Conservation (phyloP, 495 filamentous ascomycete species). For the Trichoderma parareesei region DNA sequence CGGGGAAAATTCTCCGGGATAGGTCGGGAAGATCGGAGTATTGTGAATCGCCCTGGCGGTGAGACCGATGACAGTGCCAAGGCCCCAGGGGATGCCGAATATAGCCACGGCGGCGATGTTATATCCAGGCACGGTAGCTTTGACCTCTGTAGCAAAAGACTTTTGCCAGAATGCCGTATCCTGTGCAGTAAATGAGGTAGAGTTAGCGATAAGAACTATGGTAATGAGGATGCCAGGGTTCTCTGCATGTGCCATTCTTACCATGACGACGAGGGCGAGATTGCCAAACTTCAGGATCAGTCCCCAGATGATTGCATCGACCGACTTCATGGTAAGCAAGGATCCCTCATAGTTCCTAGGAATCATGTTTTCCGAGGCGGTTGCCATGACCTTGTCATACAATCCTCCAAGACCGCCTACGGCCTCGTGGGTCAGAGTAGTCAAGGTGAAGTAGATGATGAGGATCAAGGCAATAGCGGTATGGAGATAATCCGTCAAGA, state of each 20-base stretch:
- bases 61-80: slow-evolving; percentile 74
- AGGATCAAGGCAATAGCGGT: slow-evolving; percentile 70
- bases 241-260: slow-evolving; percentile 14
- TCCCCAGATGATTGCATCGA: slow-evolving; percentile 43
- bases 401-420: slow-evolving; percentile 64
- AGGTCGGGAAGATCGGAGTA: slow-evolving; percentile 56
- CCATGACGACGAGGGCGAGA: slow-evolving; percentile 44
- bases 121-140: slow-evolving; percentile 70
- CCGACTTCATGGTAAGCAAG: slow-evolving; percentile 42
- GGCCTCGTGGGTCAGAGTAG: slow-evolving; percentile 55
- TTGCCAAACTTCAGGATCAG: slow-evolving; percentile 42
- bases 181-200: slow-evolving; percentile 13
- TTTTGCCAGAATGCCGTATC: slow-evolving; percentile 49
- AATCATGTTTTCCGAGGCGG: slow-evolving; percentile 55
- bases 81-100: slow-evolving; percentile 81
- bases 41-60: slow-evolving; percentile 66
- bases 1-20: slow-evolving; percentile 50
- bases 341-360: slow-evolving; percentile 40
- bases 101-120: slow-evolving; percentile 43
- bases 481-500: slow-evolving; percentile 44
- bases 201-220: not conserved
- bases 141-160: slow-evolving; percentile 38
- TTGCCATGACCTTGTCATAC: slow-evolving; percentile 82
- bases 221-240: not conserved
- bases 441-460: slow-evolving; percentile 76